Base-by-base conservation (phyloP, 257 asterid genomes). In the Striga asiatica region DNA sequence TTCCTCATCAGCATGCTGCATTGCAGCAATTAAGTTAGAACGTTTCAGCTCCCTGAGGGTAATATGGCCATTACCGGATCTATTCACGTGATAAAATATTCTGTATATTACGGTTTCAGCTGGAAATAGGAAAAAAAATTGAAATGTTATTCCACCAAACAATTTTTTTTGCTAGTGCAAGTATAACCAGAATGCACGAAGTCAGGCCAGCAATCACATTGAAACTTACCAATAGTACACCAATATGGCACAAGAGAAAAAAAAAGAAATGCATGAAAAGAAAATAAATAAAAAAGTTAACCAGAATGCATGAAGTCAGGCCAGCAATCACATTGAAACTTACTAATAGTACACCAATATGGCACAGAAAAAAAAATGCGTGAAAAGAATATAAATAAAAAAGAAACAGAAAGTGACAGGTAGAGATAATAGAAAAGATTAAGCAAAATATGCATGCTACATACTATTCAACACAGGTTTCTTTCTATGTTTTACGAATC, bases 1-100 rank as follows among this genome's bases (percentile, higher is more conserved):
- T 76, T 92, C 99, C 69, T 92, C 99, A 70, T 92, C 99, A 37
- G 93, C 99, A 75, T 92, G 95, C 76, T 84, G 97, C 99, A 92
- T 88, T 50, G 95, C 94, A 67, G 82, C 70, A 66, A 88, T 72
- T 70, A 92, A 84, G 75, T 92, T 81, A 6, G 97, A 85, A 63
- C 79, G 91, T 75, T 80, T 92, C 68, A 92, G 87, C 88, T 88
- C 99, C 76, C 78, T 82, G 67, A 92, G 94, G 50, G 95, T 82
- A 71, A 92, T 91, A 54, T 75, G 94, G 49, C 95, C 88, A 72
- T 92, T 88, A 73, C 93, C 83, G 77, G 80, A 58, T 82, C 99
- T 83, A 79, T 92, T 92, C 74, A 82, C 95, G 67, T 92, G 81
- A 85, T 84, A 92, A 81, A 84, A 88, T 83, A 92, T 88, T 82